Percentiles rank a stretch among this genome's conserved stretches.
phyloP scores from a whole-genome alignment of 176 grass and related monocot species.

The Zea luxurians region DNA sequence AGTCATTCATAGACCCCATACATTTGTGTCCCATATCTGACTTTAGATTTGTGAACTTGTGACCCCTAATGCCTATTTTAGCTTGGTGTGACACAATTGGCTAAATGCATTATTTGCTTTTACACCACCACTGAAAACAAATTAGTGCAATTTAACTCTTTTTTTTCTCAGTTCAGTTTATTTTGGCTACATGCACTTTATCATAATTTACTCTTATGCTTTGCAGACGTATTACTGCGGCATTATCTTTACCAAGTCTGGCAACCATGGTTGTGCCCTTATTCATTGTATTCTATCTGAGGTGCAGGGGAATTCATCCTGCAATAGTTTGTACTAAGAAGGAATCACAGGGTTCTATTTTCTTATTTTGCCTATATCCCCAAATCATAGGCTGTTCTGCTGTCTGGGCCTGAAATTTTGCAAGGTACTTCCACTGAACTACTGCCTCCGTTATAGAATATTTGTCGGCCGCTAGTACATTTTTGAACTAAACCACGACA shows the following conservation, averaged over 20 bases:
- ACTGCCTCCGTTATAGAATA: neutral
- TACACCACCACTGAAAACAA: neutral
- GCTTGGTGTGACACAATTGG: neutral
- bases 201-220: constrained; percentile 20
- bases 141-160: neutral
- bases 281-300: constrained; percentile 23
- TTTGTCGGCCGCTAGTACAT: too few species aligned
- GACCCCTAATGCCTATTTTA: neutral
- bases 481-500: too few species aligned
- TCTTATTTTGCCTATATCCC: constrained; percentile 13
- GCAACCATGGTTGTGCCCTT: constrained; percentile 33
- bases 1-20: neutral
- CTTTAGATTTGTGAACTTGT: constrained; percentile 8
- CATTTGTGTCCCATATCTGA: neutral
- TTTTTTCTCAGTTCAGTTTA: constrained; percentile 4
- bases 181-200: constrained; percentile 24
- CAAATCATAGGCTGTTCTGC: constrained; percentile 11
- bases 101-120: neutral
- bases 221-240: constrained; percentile 53
- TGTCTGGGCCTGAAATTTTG: constrained; percentile 39
- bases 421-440: constrained; percentile 33
- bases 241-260: constrained; percentile 35
- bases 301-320: constrained; percentile 28
- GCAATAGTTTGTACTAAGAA: constrained; percentile 22
- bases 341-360: constrained; percentile 43